phyloP scores from a whole-genome alignment of 768 basidiomycete species.

The Coprinopsis sp. region DNA sequence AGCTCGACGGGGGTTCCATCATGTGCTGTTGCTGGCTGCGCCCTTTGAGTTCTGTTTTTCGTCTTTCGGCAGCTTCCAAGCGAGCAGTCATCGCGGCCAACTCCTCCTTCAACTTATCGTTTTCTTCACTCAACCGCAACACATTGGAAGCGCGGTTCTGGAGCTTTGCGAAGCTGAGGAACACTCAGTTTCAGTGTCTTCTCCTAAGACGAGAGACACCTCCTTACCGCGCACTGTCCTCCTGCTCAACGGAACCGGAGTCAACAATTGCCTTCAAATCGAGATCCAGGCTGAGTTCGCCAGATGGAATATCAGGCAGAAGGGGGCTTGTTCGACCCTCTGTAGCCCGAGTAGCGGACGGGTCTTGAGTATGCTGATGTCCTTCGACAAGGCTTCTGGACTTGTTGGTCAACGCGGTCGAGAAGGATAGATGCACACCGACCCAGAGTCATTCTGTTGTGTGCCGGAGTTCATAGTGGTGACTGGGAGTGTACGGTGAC shows the following conservation, averaged over 20 bases:
- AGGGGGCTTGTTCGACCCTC: background rate
- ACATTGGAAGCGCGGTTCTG: constrained; percentile 70
- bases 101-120: constrained; percentile 65
- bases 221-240: background rate
- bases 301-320: constrained; percentile 3
- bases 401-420: background rate
- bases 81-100: constrained; percentile 63
- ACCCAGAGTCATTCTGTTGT: constrained; percentile 1
- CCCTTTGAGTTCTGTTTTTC: constrained; percentile 40
- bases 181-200: background rate
- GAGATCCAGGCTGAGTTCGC: background rate
- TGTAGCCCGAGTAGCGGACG: background rate
- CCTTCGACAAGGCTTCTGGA: background rate
- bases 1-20: constrained; percentile 21
- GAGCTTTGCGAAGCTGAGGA: constrained; percentile 35
- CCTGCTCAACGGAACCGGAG: background rate
- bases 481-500: background rate
- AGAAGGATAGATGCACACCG: background rate
- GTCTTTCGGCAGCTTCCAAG: constrained; percentile 48
- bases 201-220: background rate
- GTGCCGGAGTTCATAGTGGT: background rate
- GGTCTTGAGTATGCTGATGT: background rate
- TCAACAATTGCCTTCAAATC: background rate
- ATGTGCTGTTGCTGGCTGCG: constrained; percentile 11
- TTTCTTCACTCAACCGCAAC: constrained; percentile 64